A percentile compares a stretch with the other conserved stretches of the same genome.
Evolutionary conservation across 2,329 filamentous ascomycete species (phyloP).

Genomic region (Xylaria sp.): DNA sequence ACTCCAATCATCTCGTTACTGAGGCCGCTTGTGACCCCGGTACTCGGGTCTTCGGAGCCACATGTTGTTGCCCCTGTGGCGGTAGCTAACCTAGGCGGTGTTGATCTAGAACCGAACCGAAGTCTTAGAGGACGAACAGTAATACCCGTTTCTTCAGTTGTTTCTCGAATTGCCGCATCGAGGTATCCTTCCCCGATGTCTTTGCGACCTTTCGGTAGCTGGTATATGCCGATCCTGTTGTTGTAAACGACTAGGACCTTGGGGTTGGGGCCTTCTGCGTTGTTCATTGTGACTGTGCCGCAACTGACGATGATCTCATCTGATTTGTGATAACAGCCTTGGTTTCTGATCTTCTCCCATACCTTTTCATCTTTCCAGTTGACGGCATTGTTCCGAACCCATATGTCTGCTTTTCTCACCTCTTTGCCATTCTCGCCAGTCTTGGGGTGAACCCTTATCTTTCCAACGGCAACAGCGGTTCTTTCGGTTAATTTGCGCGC

Average conservation of each 20-base stretch:
- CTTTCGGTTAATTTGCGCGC: slow-evolving; percentile 39
- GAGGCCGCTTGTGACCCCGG: slow-evolving; percentile 44
- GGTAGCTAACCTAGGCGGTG: slow-evolving; percentile 44
- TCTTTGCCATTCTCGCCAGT: slow-evolving; percentile 39
- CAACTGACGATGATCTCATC: slow-evolving; percentile 57
- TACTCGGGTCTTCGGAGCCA: slow-evolving; percentile 40
- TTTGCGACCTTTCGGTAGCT: slow-evolving; percentile 61
- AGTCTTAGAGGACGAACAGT: slow-evolving; percentile 52
- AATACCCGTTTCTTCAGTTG: slow-evolving; percentile 60
- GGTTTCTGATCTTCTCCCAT: slow-evolving; percentile 46
- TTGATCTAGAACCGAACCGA: slow-evolving; percentile 57
- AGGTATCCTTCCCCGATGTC: slow-evolving; percentile 58
- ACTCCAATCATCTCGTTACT: slow-evolving; percentile 46
- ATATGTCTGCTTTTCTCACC: slow-evolving; percentile 39
- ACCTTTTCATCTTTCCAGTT: slow-evolving; percentile 45
- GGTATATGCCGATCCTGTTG: slow-evolving; percentile 54
- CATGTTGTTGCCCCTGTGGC: slow-evolving; percentile 31
- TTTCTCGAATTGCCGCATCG: slow-evolving; percentile 58
- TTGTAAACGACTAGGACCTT: slow-evolving; percentile 58
- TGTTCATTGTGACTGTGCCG: slow-evolving; percentile 58
- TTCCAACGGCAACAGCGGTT: slow-evolving; percentile 26
- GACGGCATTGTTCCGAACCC: slow-evolving; percentile 39
- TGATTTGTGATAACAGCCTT: slow-evolving; percentile 53
- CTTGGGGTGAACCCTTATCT: slow-evolving; percentile 35
- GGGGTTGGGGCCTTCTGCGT: slow-evolving; percentile 39